Evolutionary conservation across 768 basidiomycete species (phyloP).

Genomic region (Trametopsis cervina): DNA sequence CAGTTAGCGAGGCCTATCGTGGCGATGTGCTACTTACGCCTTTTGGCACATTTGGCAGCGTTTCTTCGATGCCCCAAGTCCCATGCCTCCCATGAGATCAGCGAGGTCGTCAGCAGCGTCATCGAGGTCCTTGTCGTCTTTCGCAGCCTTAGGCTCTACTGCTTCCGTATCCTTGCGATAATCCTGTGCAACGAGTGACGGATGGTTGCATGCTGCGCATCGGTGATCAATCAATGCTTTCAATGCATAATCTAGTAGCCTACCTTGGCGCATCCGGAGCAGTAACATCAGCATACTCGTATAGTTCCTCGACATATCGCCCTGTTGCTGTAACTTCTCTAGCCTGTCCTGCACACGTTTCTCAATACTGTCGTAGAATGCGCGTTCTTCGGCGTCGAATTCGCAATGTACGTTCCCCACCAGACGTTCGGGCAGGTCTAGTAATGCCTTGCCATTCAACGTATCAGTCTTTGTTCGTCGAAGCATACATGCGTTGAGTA

Average conservation of each 20-base stretch:
- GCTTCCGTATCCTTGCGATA: conserved; percentile 71
- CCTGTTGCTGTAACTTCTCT: conserved; percentile 54
- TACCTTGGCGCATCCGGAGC: conserved; percentile 86
- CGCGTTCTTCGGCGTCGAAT: conserved; percentile 70
- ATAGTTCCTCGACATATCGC: conserved; percentile 49
- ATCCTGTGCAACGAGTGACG: conserved; percentile 72
- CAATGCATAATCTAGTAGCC: conserved; percentile 13
- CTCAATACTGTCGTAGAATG: conserved; percentile 65
- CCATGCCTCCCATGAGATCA: conserved; percentile 63
- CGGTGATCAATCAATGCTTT: background rate
- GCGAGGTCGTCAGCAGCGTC: conserved; percentile 70
- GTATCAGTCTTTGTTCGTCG: conserved; percentile 72
- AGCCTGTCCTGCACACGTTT: conserved; percentile 33
- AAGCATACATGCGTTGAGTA: conserved; percentile 84
- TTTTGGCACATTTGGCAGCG: conserved; percentile 78
- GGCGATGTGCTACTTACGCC: conserved; percentile 37
- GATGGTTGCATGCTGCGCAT: conserved; percentile 80
- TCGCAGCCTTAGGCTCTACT: conserved; percentile 54
- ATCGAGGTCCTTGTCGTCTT: conserved; percentile 46
- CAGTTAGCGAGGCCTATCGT: background rate
- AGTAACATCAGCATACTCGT: conserved; percentile 65
- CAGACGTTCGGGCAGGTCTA: conserved; percentile 70
- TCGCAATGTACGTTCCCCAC: conserved; percentile 68
- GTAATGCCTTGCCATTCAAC: conserved; percentile 73
- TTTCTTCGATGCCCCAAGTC: conserved; percentile 39